Conservation (phyloP, 257 asterid species). For the Mentha longifolia region DNA sequence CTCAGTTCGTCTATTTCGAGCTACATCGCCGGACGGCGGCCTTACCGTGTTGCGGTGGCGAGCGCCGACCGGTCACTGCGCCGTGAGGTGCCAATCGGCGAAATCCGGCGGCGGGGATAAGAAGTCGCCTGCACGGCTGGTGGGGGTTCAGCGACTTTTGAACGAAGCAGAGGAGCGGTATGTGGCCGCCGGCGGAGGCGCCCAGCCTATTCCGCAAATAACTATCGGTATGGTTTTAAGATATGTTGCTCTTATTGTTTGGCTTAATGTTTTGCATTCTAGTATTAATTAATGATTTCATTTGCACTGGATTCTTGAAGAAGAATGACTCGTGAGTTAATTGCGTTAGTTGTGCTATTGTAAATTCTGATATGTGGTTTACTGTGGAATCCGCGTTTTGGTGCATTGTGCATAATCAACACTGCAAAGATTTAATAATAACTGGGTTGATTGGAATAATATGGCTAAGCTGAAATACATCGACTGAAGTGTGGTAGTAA, state of each 20-base stretch:
- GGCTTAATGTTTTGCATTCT: neutral
- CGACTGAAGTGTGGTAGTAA: neutral
- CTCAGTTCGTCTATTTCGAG: conserved; percentile 32
- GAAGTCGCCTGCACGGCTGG: conserved; percentile 77
- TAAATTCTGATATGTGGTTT: conserved; percentile 1
- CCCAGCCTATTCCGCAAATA: conserved; percentile 70
- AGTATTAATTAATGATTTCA: neutral
- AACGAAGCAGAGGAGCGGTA: conserved; percentile 71
- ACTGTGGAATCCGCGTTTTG: neutral
- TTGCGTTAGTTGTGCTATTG: conserved; percentile 9
- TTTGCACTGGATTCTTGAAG: neutral
- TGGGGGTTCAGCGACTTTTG: conserved; percentile 75
- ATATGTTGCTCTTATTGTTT: neutral
- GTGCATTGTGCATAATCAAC: conserved; percentile 9
- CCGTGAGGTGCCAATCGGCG: conserved; percentile 54
- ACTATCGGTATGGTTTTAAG: conserved; percentile 49
- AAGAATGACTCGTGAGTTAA: conserved; percentile 14
- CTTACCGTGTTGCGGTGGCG: conserved; percentile 21
- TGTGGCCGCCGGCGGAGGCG: conserved; percentile 67
- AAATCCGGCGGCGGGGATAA: conserved; percentile 46
- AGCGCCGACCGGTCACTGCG: conserved; percentile 32
- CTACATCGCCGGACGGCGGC: conserved; percentile 25
- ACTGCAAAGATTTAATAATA: neutral
- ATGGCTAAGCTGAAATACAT: neutral
- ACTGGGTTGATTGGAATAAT: neutral